These are phyloP conservation scores for Nicotiana tabacum DNA, from an alignment of 257 asterid genomes.

Conservation along the genomic window DNA sequence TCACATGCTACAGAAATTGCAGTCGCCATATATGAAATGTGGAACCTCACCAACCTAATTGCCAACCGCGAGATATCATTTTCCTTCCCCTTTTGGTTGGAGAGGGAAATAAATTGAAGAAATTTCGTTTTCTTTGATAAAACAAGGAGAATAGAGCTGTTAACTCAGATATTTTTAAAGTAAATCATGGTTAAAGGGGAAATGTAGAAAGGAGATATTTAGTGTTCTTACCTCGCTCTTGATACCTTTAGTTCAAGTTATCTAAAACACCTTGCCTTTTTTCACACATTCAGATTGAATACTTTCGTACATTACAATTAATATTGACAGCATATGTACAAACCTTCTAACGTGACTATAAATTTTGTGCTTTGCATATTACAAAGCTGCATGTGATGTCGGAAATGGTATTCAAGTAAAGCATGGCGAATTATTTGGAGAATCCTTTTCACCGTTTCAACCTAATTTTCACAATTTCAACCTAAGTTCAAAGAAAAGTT, in stretches of 20 bases:
- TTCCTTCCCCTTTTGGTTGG: not conserved
- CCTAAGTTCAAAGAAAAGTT: too few species aligned
- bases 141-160: not conserved
- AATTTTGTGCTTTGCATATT: not conserved
- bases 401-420: constrained; percentile 2
- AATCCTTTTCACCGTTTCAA: constrained; percentile 1
- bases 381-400: not conserved
- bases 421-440: constrained; percentile 11
- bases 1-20: not conserved
- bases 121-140: not conserved
- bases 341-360: not conserved
- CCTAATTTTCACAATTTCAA: too few species aligned
- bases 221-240: not conserved
- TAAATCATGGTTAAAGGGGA: not conserved
- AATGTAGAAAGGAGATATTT: not conserved
- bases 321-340: not conserved
- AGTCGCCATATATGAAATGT: not conserved
- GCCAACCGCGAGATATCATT: not conserved
- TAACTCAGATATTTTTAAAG: not conserved
- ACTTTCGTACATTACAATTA: not conserved
- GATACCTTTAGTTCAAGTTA: not conserved
- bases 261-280: not conserved
- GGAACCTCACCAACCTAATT: not conserved
- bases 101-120: not conserved
- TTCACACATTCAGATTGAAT: not conserved